phyloP scores from a whole-genome alignment of 129 eudicot genomes.

The Pittosporum tobira region DNA sequence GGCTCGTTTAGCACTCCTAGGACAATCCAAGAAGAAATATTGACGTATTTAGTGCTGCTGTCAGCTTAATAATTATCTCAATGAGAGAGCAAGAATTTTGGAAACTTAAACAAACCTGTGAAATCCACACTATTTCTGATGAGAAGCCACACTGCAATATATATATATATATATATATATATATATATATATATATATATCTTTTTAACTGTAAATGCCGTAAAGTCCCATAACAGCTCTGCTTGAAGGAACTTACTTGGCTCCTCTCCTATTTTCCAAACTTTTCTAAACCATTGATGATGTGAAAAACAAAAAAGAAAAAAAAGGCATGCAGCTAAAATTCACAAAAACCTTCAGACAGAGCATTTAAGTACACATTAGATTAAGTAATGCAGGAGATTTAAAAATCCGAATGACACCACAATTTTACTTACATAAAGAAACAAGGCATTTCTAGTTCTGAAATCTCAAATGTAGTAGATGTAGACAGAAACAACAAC shows the following conservation, averaged over 20 bases:
- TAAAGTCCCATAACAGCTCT: too few species aligned
- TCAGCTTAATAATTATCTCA: too few species aligned
- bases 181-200: too few species aligned
- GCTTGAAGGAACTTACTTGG: neutral
- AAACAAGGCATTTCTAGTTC: neutral
- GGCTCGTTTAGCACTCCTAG: too few species aligned
- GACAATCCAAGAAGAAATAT: too few species aligned
- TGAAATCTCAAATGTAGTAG: conserved; percentile 3
- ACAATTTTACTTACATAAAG: conserved; percentile 4
- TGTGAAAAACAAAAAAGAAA: neutral
- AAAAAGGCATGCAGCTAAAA: neutral
- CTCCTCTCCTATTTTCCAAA: neutral
- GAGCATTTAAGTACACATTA: neutral
- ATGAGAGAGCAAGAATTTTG: too few species aligned
- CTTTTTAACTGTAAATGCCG: too few species aligned
- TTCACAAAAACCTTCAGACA: neutral
- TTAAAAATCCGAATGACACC: neutral
- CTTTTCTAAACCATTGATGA: neutral
- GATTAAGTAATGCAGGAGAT: neutral
- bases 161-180: too few species aligned
- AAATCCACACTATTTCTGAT: too few species aligned
- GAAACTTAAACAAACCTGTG: too few species aligned
- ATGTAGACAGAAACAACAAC: conserved; percentile 6
- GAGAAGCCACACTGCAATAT: too few species aligned
- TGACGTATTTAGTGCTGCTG: too few species aligned